Evolutionary conservation across 768 basidiomycete genomes (phyloP).

Genomic region (Cystofilobasidium ferigula): DNA sequence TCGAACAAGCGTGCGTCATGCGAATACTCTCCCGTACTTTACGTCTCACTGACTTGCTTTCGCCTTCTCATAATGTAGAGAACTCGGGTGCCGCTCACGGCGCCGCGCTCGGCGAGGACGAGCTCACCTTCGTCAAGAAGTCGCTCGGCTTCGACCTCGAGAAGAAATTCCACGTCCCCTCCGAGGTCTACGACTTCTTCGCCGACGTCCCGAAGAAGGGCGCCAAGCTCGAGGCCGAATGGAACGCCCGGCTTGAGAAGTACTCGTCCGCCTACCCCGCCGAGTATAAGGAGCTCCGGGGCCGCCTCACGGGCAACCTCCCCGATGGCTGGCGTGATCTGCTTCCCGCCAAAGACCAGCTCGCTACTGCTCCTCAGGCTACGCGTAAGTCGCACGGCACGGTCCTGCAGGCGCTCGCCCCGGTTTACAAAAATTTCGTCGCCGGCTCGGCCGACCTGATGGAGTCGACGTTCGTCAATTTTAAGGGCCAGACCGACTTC

Average conservation of each 20-base stretch:
- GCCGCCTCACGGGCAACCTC: slow-evolving; percentile 30
- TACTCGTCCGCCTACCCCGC: slow-evolving; percentile 30
- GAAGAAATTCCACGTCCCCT: slow-evolving; percentile 32
- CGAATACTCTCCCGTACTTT: too few relatives aligned
- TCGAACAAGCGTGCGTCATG: slow-evolving; percentile 29
- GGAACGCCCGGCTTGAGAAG: slow-evolving; percentile 30
- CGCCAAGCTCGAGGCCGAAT: slow-evolving; percentile 30
- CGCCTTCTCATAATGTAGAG: background rate
- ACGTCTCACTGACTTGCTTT: background rate
- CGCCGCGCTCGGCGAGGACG: slow-evolving; percentile 36
- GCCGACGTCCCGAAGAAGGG: slow-evolving; percentile 30
- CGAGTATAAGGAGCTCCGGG: slow-evolving; percentile 29
- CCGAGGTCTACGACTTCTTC: slow-evolving; percentile 36
- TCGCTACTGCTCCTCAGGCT: slow-evolving; percentile 29
- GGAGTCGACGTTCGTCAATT: slow-evolving; percentile 36
- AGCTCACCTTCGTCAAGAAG: slow-evolving; percentile 34
- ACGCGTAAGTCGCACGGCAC: slow-evolving; percentile 34
- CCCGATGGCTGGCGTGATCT: slow-evolving; percentile 28
- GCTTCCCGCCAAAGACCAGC: slow-evolving; percentile 30
- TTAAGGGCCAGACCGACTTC: slow-evolving; percentile 32
- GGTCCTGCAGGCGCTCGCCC: slow-evolving; percentile 30
- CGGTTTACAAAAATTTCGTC: slow-evolving; percentile 31
- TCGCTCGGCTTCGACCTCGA: slow-evolving; percentile 34
- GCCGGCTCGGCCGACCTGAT: slow-evolving; percentile 34
- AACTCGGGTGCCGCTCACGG: slow-evolving; percentile 35